Evolutionary conservation across 1,139 yeast genomes (phyloP), one percentile per base, ranked within the genome.

Genomic region (Groenewaldozyma sp.): DNA sequence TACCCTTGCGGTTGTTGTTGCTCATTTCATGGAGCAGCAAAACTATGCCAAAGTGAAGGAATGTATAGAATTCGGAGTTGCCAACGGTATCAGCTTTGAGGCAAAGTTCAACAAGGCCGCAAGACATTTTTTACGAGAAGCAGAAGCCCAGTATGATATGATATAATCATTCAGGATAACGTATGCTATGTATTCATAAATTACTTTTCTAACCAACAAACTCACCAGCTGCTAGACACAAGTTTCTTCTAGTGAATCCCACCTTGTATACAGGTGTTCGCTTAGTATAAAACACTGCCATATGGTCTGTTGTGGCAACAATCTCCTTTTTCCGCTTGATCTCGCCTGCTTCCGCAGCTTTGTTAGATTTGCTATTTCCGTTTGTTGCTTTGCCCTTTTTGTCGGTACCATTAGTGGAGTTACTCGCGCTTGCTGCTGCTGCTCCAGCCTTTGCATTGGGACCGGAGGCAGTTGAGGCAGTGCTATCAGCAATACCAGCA

Each of bases 181-280:
- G n/a, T n/a, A n/a, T n/a, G n/a, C n/a, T n/a, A n/a, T n/a, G n/a
- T n/a, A n/a, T n/a, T n/a, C n/a, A n/a, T n/a, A n/a, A n/a, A n/a
- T n/a, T 22, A 22, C 10, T 78, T 78, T 11, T 75, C 77, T 47
- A 71, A 28, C 70, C 72, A 48, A 60, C 58, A 50, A 80, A 84
- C 3, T 93, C 93, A 36, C 98, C 97, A 11, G 88, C 96, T 1
- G 96, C 95, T 28, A 91, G 69, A 53, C 95, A 88, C 49, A 93
- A 65, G 60, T 93, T 93, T 46, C 95, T 71, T 56, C 94, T 72
- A 1, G 97, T 88, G 59, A 88, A 91, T 54, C 82, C 87, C 24
- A 93, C 95, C 54, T 83, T 86, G 64, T 82, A 91, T 19, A 91
- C 93, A 1, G 97, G 95, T 0, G 97, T 86, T 62, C 81, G 81